Conservation (phyloP, 306 rosid species). For the Aeschynomene evenia region DNA sequence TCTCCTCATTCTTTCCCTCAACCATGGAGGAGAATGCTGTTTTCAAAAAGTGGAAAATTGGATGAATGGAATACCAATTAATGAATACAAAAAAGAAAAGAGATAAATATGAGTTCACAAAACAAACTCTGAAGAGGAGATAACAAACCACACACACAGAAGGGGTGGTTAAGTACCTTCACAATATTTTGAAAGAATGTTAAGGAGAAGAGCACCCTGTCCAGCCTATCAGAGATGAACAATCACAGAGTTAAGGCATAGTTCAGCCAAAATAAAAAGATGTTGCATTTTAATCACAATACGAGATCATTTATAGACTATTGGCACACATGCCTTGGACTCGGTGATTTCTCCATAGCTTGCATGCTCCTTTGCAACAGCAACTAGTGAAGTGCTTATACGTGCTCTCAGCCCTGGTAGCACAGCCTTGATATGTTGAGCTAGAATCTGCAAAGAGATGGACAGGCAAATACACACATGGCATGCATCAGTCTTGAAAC, state of each 20-base stretch:
- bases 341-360: conserved; percentile 95
- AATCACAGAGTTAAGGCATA: not conserved
- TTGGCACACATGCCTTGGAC: conserved; percentile 65
- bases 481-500: conserved; percentile 24
- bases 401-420: conserved; percentile 93
- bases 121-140: conserved; percentile 15
- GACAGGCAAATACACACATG: conserved; percentile 20
- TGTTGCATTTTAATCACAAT: not conserved
- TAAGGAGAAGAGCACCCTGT: conserved; percentile 96
- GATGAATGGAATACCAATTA: not conserved
- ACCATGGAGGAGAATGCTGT: conserved; percentile 95
- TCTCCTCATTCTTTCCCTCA: conserved; percentile 97
- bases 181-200: conserved; percentile 88
- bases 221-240: conserved; percentile 65
- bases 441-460: conserved; percentile 68
- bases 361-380: conserved; percentile 95
- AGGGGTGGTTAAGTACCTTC: conserved; percentile 63
- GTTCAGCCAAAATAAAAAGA: conserved; percentile 9
- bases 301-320: not conserved
- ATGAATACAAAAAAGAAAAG: not conserved
- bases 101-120: conserved; percentile 1
- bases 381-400: conserved; percentile 72
- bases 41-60: conserved; percentile 20
- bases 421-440: conserved; percentile 81
- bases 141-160: not conserved